Conservation (phyloP, 257 asterid genomes). For the Capsicum chinense region DNA sequence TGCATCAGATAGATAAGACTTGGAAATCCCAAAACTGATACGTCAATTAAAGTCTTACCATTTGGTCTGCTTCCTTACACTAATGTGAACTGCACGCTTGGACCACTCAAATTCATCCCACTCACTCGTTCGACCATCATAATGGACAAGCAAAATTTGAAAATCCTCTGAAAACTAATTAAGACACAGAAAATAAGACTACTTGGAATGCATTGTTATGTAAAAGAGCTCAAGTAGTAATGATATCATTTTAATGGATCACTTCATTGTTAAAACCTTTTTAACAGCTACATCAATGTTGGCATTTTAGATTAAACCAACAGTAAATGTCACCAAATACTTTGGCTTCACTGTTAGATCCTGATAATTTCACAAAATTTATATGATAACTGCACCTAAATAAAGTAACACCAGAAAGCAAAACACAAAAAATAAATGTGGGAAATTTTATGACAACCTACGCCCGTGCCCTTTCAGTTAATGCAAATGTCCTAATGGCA, state of each 20-base stretch:
- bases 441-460: neutral
- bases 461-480: neutral
- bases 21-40: neutral
- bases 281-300: slow-evolving; percentile 80
- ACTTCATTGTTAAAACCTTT: slow-evolving; percentile 56
- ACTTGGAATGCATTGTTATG: slow-evolving; percentile 23
- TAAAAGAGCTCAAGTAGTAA: neutral
- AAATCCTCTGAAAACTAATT: slow-evolving; percentile 85
- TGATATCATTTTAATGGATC: slow-evolving; percentile 1
- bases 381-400: neutral
- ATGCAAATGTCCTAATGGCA: neutral
- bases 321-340: slow-evolving; percentile 89
- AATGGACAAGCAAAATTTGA: slow-evolving; percentile 74
- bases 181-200: slow-evolving; percentile 25
- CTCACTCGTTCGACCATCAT: slow-evolving; percentile 81
- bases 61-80: slow-evolving; percentile 77
- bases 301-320: slow-evolving; percentile 76
- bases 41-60: slow-evolving; percentile 55
- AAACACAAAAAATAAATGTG: neutral
- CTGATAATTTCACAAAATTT: slow-evolving; percentile 50
- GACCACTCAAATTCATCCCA: slow-evolving; percentile 97
- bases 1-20: neutral
- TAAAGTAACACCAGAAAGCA: neutral
- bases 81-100: slow-evolving; percentile 75
- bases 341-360: slow-evolving; percentile 87